Evolutionary conservation across 305 asterid species (phyloP).

Genomic region (Nicotiana rustica): DNA sequence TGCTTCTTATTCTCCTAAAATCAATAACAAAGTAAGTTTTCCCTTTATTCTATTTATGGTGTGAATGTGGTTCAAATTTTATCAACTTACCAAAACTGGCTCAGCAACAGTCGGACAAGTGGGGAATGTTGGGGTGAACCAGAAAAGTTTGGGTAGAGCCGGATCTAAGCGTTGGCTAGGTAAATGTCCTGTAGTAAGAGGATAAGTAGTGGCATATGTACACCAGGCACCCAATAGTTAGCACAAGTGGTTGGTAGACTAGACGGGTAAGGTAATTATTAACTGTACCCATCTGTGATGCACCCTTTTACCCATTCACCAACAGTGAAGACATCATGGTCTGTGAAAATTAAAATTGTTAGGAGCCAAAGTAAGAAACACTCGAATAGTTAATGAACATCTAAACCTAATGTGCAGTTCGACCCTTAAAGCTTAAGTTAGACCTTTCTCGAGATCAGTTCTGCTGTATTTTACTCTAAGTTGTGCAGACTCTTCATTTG

Average conservation of each 20-base stretch:
- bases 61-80: background rate
- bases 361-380: conserved; percentile 21
- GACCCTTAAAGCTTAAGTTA: conserved; percentile 8
- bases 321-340: background rate
- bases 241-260: background rate
- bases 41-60: background rate
- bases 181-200: too few species aligned
- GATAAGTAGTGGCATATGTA: background rate
- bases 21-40: conserved; percentile 69
- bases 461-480: background rate
- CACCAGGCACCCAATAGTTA: conserved; percentile 24
- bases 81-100: background rate
- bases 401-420: background rate
- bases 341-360: background rate
- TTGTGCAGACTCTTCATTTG: too few species aligned
- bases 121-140: too few species aligned
- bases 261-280: background rate
- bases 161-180: too few species aligned
- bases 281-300: background rate
- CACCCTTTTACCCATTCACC: conserved; percentile 10
- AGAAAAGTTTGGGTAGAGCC: too few species aligned
- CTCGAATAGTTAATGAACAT: background rate
- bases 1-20: conserved; percentile 83
- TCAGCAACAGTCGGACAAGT: too few species aligned
- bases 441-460: background rate